A percentile compares a stretch with the other conserved stretches of the same genome.
phyloP scores from a whole-genome alignment of 768 basidiomycete genomes.

The Collybia sordida region DNA sequence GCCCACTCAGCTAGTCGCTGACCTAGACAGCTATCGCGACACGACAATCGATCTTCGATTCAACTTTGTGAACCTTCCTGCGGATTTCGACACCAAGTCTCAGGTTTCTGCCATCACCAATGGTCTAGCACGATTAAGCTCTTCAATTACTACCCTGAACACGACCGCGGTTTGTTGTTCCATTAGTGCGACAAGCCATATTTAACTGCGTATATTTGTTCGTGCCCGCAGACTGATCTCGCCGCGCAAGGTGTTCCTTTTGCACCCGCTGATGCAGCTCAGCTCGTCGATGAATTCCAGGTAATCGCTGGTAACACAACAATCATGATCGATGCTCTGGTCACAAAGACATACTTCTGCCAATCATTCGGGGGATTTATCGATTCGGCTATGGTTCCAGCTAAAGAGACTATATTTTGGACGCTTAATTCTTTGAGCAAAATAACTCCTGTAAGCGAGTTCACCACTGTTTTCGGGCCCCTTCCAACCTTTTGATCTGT shows the following conservation, averaged over 20 bases:
- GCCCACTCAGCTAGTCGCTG: neutral
- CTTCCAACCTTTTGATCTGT: too few relatives aligned
- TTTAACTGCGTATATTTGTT: too few relatives aligned
- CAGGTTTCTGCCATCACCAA: neutral
- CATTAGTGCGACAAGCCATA: too few relatives aligned
- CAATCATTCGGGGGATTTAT: neutral
- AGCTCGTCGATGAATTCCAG: neutral
- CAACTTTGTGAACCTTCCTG: neutral
- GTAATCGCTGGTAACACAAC: neutral
- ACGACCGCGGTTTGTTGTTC: too few relatives aligned
- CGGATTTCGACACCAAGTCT: conserved; percentile 2
- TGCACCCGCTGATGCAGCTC: neutral
- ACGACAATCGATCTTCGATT: neutral
- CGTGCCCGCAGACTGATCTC: neutral
- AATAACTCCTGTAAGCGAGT: neutral
- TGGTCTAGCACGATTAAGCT: neutral
- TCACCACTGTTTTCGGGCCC: too few relatives aligned
- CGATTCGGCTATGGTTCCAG: neutral
- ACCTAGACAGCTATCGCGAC: neutral
- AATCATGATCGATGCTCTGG: neutral
- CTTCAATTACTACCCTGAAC: too few relatives aligned
- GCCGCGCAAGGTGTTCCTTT: neutral
- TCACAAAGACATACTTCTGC: conserved; percentile 1
- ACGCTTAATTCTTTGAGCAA: neutral
- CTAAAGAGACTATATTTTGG: neutral